These are phyloP conservation scores for Chalciporus sp. DNA, from an alignment of 1,284 basidiomycete genomes.

Conservation along the genomic window DNA sequence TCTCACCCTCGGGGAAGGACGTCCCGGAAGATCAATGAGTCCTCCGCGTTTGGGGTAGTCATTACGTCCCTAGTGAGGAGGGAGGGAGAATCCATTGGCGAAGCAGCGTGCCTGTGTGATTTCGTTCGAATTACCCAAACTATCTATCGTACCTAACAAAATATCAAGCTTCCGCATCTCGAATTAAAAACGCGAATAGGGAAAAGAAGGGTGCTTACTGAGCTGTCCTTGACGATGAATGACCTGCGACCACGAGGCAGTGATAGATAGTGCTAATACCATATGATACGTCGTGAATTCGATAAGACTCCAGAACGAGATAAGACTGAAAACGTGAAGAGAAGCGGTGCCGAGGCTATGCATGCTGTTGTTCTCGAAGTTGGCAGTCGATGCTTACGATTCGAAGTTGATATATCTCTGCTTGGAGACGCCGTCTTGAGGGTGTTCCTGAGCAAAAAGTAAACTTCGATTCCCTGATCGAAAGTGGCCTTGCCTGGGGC, in stretches of 20 bases:
- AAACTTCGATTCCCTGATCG: neutral
- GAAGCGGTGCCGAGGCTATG: slow-evolving; percentile 12
- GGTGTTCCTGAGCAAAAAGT: neutral
- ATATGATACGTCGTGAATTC: neutral
- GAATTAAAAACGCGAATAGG: neutral
- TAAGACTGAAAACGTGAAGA: neutral
- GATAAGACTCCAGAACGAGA: slow-evolving; percentile 7
- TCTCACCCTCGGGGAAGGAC: neutral
- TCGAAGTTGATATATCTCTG: neutral
- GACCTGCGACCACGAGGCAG: neutral
- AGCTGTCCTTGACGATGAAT: neutral
- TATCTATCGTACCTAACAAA: neutral
- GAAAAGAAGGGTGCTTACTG: slow-evolving; percentile 7
- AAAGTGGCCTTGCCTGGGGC: no score
- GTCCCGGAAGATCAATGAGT: neutral
- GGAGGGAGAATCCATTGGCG: neutral
- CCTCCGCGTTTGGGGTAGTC: neutral
- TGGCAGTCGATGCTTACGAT: neutral
- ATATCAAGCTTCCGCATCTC: neutral
- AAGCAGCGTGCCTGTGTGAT: neutral
- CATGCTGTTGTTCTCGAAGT: slow-evolving; percentile 5
- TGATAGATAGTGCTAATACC: no score
- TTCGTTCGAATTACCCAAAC: neutral
- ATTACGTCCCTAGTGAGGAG: neutral
- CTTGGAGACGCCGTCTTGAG: slow-evolving; percentile 1